These are phyloP conservation scores for Vitis rupestris DNA, from an alignment of 164 flowering plant species.

Conservation along the genomic window DNA sequence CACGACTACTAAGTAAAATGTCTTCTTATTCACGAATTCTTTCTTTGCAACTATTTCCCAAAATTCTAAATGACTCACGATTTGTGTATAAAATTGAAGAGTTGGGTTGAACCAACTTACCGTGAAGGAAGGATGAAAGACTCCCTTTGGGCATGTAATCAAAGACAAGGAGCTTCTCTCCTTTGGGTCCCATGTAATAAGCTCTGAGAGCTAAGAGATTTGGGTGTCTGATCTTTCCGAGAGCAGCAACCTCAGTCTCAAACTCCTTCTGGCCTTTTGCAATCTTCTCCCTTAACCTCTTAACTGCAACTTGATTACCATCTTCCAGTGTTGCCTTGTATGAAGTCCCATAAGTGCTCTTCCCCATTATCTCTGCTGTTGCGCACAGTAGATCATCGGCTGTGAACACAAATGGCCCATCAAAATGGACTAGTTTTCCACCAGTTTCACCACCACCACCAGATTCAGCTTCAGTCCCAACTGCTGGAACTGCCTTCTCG, in stretches of 20 bases:
- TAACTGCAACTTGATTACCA: slow-evolving; percentile 85
- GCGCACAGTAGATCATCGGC: slow-evolving; percentile 95
- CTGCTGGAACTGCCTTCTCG: slow-evolving; percentile 36
- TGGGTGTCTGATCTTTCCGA: slow-evolving; percentile 81
- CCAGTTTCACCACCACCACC: slow-evolving; percentile 76
- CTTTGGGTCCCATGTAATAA: slow-evolving; percentile 92
- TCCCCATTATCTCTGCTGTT: slow-evolving; percentile 97
- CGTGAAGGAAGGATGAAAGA: slow-evolving; percentile 92
- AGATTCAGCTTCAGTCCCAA: slow-evolving; percentile 43
- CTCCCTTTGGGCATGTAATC: slow-evolving; percentile 92
- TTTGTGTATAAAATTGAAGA: no score
- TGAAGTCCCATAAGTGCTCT: slow-evolving; percentile 85
- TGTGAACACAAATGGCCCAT: slow-evolving; percentile 82
- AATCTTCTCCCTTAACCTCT: slow-evolving; percentile 87
- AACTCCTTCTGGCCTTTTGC: slow-evolving; percentile 83
- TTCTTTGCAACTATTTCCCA: no score
- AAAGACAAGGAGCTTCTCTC: slow-evolving; percentile 95
- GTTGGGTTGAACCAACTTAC: slow-evolving; percentile 39
- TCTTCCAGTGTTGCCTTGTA: slow-evolving; percentile 94
- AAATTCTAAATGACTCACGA: no score
- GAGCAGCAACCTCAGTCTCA: slow-evolving; percentile 63
- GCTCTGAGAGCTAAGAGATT: slow-evolving; percentile 85
- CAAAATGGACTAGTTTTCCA: slow-evolving; percentile 92
- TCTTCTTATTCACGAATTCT: no score
- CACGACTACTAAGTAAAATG: no score